Base-by-base conservation (phyloP, 805 yeast species). In the Wickerhamomyces strasburgensis region DNA sequence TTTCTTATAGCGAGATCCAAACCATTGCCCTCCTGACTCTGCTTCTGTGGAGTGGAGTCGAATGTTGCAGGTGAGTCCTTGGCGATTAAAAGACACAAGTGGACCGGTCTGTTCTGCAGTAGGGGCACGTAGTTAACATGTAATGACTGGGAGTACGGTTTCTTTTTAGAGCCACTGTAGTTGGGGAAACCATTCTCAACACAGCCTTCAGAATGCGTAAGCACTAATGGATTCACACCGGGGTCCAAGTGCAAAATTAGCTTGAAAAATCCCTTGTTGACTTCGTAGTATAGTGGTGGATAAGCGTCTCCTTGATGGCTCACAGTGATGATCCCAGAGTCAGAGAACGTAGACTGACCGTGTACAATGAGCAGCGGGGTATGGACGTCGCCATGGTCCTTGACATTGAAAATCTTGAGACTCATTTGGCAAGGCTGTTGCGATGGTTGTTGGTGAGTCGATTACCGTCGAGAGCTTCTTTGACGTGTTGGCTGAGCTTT, bases 31-130 rank as follows among this genome's bases (percentile, higher is more conserved):
- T 84, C 93, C 23, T 67, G 57, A 16, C 55, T 47, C 6, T 51
- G 44, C 35, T 67, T 70, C 46, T 72, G 67, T 3, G 55, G 41
- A 1, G 94, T 88, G 46, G 85, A 73, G 50, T 89, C 97, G 54
- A 75, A 89, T 2, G 57, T 44, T 15, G 76, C 73, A 3, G 78
- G 74, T 2, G 95, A 84, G 53, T 89, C 98, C 37, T 65, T 70
- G 3, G 85, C 97, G 3, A 87, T 60, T 11, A 90, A 56, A 7
- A 88, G 55, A 53, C 93, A 87, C 33, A 89, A 58, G 57, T 89
- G 93, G n/a, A 89, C 62, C 1, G 93, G 93, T 32, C 84, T 84
- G 49, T 83, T 77, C 37, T 76, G 72, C 3, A 65, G 49, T 19
- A 83, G 52, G 0, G 87, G 88, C 1, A 65, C 56, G 54, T 78